Base-by-base conservation (phyloP, 257 asterid species). In the Leptodermis oblonga region DNA sequence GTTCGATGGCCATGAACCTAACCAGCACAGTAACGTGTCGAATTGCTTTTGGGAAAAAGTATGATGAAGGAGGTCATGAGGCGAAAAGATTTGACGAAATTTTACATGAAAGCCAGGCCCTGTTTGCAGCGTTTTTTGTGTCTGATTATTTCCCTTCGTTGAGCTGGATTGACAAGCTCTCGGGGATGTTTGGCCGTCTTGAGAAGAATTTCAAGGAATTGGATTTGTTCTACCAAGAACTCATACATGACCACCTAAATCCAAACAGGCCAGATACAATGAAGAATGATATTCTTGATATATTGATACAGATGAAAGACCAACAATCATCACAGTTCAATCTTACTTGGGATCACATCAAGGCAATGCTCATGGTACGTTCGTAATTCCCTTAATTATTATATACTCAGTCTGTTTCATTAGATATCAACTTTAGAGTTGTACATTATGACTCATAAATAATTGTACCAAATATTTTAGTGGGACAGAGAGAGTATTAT, bases 151-250 rank as follows among this genome's bases (percentile, higher is more conserved):
- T 42, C 11, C 48, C 48, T 42, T 42, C 14, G 7, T 42, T 42
- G 15, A 46, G 79, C 17, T 76, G 79, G 84, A 43, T 76, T 43
- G 84, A 80, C n/a, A 72, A 65, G 18, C 28, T 76, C 11, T 23
- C 70, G 9, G 84, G 84, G 7, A 76, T 48, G 69, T 34, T 36
- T 53, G 60, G 55, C 33, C 51, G 69, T 1, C 76, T 80, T 41
- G 77, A n/a, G n/a, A n/a, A n/a, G n/a, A n/a, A n/a, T n/a, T n/a
- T n/a, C n/a, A n/a, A n/a, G n/a, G n/a, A n/a, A 73, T 72, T 73
- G 74, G 81, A 80, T 73, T 23, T 56, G 25, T 76, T 80, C 71
- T 80, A 73, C 22, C 74, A 80, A 25, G 56, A 46, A 14, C 7
- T 46, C 20, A 46, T 46, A 46, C 5, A 46, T 46, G 52, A 46